Percentiles rank a stretch among this genome's conserved stretches.
Conservation (phyloP, 2,329 filamentous ascomycete genomes). For the Dactylellina leptospora region DNA sequence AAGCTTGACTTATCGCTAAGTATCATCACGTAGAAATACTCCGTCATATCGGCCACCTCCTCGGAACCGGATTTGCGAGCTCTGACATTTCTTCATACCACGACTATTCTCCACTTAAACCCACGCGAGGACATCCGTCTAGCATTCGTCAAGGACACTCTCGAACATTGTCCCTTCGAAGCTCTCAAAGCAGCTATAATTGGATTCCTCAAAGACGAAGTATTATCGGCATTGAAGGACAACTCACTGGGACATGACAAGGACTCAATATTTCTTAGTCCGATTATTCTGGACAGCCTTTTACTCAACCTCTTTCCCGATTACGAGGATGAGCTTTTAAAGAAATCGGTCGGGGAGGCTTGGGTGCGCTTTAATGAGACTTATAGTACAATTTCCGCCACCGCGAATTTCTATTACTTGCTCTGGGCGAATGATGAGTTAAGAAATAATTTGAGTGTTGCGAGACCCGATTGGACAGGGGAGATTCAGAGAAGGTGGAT, state of each 20-base stretch:
- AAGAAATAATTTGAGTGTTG: constrained; percentile 27
- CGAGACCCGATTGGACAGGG: constrained; percentile 20
- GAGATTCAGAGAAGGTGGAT: constrained; percentile 48
- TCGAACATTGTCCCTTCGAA: constrained; percentile 58
- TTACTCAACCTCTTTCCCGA: constrained; percentile 56
- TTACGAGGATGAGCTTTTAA: constrained; percentile 50
- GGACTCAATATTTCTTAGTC: constrained; percentile 55
- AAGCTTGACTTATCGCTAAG: neutral
- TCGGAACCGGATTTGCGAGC: constrained; percentile 55
- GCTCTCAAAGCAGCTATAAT: constrained; percentile 57
- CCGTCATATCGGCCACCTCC: constrained; percentile 57
- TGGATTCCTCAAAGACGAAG: constrained; percentile 57
- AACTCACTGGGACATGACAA: constrained; percentile 39
- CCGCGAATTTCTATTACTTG: constrained; percentile 56
- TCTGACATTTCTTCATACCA: constrained; percentile 55
- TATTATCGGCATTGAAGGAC: constrained; percentile 52
- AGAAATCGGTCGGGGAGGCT: constrained; percentile 39
- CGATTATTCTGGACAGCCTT: constrained; percentile 55
- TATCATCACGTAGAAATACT: constrained; percentile 48
- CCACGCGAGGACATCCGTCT: constrained; percentile 56
- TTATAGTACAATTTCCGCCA: constrained; percentile 55
- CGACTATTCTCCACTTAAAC: constrained; percentile 56
- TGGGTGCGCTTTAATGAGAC: constrained; percentile 55
- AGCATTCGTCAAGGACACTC: constrained; percentile 57
- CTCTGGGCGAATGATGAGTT: constrained; percentile 53